Evolutionary conservation across 108 stramenopile genomes (phyloP).

Genomic region (Nannochloropsis oceanica): DNA sequence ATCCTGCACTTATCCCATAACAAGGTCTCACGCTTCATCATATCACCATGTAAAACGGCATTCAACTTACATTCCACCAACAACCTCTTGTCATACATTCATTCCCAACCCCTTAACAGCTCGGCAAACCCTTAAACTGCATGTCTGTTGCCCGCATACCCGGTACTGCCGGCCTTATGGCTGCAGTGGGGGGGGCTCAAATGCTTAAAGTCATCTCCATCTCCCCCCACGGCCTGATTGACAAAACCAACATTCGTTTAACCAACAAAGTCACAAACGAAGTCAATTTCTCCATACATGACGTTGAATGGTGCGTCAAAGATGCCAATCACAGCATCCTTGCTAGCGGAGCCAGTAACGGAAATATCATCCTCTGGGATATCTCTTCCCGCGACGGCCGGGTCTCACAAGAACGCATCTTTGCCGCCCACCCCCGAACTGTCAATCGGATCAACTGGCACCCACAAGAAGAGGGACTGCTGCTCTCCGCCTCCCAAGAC

Average conservation of each 20-base stretch:
- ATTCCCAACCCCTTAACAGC: background rate
- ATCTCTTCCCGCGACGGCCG: background rate
- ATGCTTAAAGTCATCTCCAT: background rate
- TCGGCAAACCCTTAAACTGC: background rate
- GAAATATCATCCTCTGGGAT: background rate
- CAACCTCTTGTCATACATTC: background rate
- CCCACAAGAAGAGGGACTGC: background rate
- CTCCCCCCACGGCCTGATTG: background rate
- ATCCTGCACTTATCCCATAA: too few relatives aligned
- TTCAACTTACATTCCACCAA: too few relatives aligned
- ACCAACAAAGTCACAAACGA: background rate
- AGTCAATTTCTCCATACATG: background rate
- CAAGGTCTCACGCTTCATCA: too few relatives aligned
- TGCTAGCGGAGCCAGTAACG: background rate
- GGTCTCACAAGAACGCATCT: background rate
- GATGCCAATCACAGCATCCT: background rate
- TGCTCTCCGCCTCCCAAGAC: slow-evolving; percentile 7
- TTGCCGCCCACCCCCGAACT: slow-evolving; percentile 4
- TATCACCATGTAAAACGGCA: too few relatives aligned
- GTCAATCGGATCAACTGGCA: slow-evolving; percentile 8
- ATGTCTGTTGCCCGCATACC: background rate
- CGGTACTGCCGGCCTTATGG: background rate
- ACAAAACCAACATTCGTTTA: background rate
- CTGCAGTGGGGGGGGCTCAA: background rate
- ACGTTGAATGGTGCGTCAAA: background rate